These are phyloP conservation scores for Alternaria metachromatica DNA, from an alignment of 2,329 filamentous ascomycete genomes.

Conservation along the genomic window DNA sequence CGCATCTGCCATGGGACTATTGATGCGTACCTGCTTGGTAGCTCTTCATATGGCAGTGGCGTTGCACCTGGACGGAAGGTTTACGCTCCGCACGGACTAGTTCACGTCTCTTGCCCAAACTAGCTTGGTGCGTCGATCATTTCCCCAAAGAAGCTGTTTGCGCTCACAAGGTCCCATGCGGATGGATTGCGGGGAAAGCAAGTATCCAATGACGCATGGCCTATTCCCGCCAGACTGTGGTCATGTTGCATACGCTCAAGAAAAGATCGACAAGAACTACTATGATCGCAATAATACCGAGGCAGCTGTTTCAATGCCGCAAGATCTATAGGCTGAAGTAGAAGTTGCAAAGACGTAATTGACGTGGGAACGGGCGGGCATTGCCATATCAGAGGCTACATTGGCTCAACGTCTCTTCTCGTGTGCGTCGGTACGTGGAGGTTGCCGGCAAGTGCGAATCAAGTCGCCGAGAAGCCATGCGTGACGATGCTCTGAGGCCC, in stretches of 20 bases:
- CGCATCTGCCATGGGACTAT: background rate
- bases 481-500: background rate
- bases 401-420: background rate
- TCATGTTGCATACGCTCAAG: background rate
- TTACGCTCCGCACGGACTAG: background rate
- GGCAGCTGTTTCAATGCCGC: background rate
- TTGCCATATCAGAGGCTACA: background rate
- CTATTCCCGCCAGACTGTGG: background rate
- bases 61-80: constrained; percentile 2
- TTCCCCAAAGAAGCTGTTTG: background rate
- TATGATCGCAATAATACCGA: background rate
- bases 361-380: background rate
- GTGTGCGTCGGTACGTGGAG: background rate
- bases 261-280: background rate
- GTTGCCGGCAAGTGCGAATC: background rate
- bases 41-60: background rate
- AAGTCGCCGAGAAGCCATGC: background rate
- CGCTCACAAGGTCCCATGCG: background rate
- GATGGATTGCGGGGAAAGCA: background rate
- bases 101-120: constrained; percentile 5
- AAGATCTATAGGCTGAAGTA: background rate
- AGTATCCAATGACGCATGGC: background rate
- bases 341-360: constrained; percentile 1
- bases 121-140: background rate
- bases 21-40: background rate